Conservation (phyloP, 768 basidiomycete species). For the Strobilomyces confusus region DNA sequence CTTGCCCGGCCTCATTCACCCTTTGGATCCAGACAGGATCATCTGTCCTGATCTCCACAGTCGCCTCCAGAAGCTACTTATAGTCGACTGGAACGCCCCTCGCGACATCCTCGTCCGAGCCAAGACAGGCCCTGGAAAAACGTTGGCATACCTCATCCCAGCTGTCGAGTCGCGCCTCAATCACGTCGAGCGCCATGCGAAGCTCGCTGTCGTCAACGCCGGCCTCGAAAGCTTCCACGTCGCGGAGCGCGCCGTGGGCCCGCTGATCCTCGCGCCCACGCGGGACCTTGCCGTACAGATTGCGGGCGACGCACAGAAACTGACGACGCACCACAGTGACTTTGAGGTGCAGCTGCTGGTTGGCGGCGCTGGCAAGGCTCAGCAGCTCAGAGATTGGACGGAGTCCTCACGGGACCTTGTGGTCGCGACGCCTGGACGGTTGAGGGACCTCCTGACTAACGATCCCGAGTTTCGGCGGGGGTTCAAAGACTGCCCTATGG, state of each 20-base stretch:
- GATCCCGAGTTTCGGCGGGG: conserved; percentile 53
- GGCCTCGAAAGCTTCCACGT: conserved; percentile 33
- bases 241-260: conserved; percentile 48
- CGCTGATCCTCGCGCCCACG: conserved; percentile 84
- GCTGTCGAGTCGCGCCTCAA: conserved; percentile 75
- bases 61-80: not conserved
- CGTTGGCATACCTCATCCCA: conserved; percentile 82
- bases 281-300: conserved; percentile 90
- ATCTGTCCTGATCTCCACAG: not conserved
- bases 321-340: conserved; percentile 56
- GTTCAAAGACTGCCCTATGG: conserved; percentile 54
- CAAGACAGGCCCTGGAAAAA: conserved; percentile 88
- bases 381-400: conserved; percentile 68
- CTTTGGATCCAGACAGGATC: conserved; percentile 39
- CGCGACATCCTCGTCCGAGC: conserved; percentile 85
- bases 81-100: conserved; percentile 9
- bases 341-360: conserved; percentile 73
- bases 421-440: conserved; percentile 86
- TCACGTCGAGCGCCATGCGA: conserved; percentile 44
- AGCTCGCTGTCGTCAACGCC: conserved; percentile 40
- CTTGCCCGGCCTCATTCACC: conserved; percentile 63
- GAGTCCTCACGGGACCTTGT: conserved; percentile 70
- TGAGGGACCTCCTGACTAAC: conserved; percentile 66
- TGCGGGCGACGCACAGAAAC: conserved; percentile 71
- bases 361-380: conserved; percentile 65